phyloP scores from a whole-genome alignment of 352 stramenopile species.

The Phytophthora quininea region DNA sequence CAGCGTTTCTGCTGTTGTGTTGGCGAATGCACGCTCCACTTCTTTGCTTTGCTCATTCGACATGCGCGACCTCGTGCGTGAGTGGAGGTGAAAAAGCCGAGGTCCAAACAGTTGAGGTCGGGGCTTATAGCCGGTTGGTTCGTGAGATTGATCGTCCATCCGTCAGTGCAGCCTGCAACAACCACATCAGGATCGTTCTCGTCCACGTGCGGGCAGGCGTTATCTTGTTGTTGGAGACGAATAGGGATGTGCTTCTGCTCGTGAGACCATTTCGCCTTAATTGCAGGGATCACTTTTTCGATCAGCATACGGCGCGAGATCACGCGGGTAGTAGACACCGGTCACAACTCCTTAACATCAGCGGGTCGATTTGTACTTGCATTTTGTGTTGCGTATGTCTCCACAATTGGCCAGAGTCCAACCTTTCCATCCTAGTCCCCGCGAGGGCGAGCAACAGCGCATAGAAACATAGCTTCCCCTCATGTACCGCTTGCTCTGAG shows the following conservation, averaged over 20 bases:
- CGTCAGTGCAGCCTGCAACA: constrained; percentile 2
- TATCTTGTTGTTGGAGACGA: constrained; percentile 31
- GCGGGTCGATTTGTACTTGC: not conserved
- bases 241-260: constrained; percentile 15
- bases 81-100: not conserved
- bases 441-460: not conserved
- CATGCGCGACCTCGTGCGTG: not conserved
- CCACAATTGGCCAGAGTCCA: not conserved
- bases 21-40: not conserved
- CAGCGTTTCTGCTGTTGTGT: not conserved
- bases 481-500: not conserved
- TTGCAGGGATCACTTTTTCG: constrained; percentile 19
- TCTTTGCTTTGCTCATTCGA: not conserved
- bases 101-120: constrained; percentile 19
- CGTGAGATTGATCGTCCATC: constrained; percentile 26
- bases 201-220: constrained; percentile 17
- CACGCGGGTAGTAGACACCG: not conserved
- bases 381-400: not conserved
- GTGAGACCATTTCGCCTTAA: constrained; percentile 23
- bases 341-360: not conserved
- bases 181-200: constrained; percentile 18
- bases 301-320: constrained; percentile 4
- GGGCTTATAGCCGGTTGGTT: constrained; percentile 24
- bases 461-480: constrained; percentile 1
- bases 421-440: constrained; percentile 7